Base-by-base conservation (phyloP, 352 stramenopile genomes). In the Pythium sukuiense region DNA sequence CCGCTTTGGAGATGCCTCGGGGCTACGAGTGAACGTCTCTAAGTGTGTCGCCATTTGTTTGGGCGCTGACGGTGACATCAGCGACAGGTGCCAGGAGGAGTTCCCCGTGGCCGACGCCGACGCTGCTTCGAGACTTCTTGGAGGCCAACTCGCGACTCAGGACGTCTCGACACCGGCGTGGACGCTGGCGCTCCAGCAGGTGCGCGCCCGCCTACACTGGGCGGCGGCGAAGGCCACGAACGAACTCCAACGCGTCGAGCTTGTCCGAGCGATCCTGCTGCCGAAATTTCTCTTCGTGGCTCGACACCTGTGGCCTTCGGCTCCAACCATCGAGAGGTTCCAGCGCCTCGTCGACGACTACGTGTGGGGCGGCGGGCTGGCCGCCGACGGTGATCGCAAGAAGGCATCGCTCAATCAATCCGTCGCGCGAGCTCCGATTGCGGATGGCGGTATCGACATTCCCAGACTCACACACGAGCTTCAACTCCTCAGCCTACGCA, bases 221-320 rank as follows among this genome's bases (percentile, higher is more conserved):
- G 56, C 48, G 3, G 20, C 24, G 29, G 0, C 52, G 6, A 70
- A 70, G 24, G 65, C 63, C 2, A 65, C 55, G 12, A 54, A 70
- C 30, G 56, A 50, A 6, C n/a, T 61, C 0, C 63, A 70, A 26
- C 63, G 56, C 2, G 39, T 56, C 2, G 30, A 65, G 26, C 29
- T 70, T 5, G 27, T 33, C 1, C 26, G 30, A 2, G 56, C 56
- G 0, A 54, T 70, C 24, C 0, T 61, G 0, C 5, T 70, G 0
- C 63, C 63, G 2, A 70, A 70, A 48, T 50, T 64, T 9, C 37
- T 49, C 0, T 70, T 59, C 20, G 49, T 70, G 7, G 55, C 48
- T 0, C 33, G 56, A 0, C 63, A 70, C 26, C 5, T 20, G 46
- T 65, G 59, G 59, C 59, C 59, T 4, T 37, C 13, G 3, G 59